Evolutionary conservation across 192 early-diverging fungal genomes (phyloP), one percentile per base, ranked within the genome.

Genomic region (Rhizophagus clarus): DNA sequence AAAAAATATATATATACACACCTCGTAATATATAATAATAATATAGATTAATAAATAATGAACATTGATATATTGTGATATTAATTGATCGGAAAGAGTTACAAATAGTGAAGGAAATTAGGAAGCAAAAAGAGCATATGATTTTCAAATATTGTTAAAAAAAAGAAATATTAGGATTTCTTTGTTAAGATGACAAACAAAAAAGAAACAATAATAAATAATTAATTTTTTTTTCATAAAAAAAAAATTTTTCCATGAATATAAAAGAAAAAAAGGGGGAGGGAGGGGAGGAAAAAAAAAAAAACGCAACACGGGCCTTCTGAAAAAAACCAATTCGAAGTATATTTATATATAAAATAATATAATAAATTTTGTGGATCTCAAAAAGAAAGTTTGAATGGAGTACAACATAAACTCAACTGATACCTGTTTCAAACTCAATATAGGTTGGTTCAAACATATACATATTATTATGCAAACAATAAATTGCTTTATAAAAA

Each of bases 181-280:
- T 56, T 56, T 56, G 49, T 56, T 56, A 56, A 56, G 49, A 20
- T 14, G 15, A 20, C 63, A 64, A 29, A 37, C 22, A 37, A 37
- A 34, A n/a, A 70, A 70, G 20, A 69, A 70, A 22, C 22, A n/a
- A 70, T 70, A 70, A 70, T 31, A 67, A 28, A 66, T 66, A 69
- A 15, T 64, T 12, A 28, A 26, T 14, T 37, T 29, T 32, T 34
- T n/a, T 31, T 31, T 69, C 28, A 69, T 69, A 69, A 66, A 17
- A 28, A 67, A 37, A 69, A 70, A 34, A 34, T 34, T n/a, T 31
- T 22, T 37, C 34, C 22, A 70, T 37, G 34, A 70, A 69, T 69
- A 69, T 24, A 70, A 70, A 42, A 42, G 42, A 2, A 34, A 34
- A 34, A 34, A 34, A 34, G 2, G 2, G 32, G 32, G 32, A 5